A percentile compares a stretch with the other conserved stretches of the same genome.
Conservation (phyloP, 139 green algal species). For the Micractinium conductrix region DNA sequence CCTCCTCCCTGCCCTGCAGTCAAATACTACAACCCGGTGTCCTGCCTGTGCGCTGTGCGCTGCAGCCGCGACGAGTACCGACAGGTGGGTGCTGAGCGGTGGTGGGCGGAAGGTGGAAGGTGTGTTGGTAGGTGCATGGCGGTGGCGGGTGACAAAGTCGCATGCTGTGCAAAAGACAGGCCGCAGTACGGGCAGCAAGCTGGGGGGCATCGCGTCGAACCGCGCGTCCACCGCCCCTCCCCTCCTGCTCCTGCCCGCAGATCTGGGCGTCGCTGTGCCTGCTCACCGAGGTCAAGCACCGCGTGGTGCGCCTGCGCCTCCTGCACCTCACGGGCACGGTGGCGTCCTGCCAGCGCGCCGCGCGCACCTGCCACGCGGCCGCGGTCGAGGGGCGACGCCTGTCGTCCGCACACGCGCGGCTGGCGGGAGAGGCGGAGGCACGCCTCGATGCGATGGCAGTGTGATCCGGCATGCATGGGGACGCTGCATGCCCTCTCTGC, state of each 20-base stretch:
- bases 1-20: conserved; percentile 27
- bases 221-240: too few relatives aligned
- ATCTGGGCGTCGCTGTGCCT: conserved; percentile 42
- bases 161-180: neutral
- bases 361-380: conserved; percentile 1
- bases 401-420: neutral
- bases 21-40: conserved; percentile 58
- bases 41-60: conserved; percentile 40
- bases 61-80: conserved; percentile 48
- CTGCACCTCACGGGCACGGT: conserved; percentile 46
- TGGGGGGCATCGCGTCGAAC: too few relatives aligned
- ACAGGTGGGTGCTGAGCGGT: conserved; percentile 27
- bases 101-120: too few relatives aligned
- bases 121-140: neutral
- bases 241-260: neutral
- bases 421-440: conserved; percentile 13
- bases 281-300: conserved; percentile 43
- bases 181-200: too few relatives aligned
- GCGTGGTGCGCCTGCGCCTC: conserved; percentile 37
- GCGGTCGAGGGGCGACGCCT: neutral
- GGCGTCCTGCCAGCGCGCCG: conserved; percentile 21
- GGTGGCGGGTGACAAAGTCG: too few relatives aligned
- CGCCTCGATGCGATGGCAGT: conserved; percentile 23
- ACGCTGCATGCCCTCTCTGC: too few relatives aligned
- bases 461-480: neutral